Evolutionary conservation across 805 yeast genomes (phyloP), one percentile per base, ranked within the genome.

Genomic region (Tetrapisispora fleetii): DNA sequence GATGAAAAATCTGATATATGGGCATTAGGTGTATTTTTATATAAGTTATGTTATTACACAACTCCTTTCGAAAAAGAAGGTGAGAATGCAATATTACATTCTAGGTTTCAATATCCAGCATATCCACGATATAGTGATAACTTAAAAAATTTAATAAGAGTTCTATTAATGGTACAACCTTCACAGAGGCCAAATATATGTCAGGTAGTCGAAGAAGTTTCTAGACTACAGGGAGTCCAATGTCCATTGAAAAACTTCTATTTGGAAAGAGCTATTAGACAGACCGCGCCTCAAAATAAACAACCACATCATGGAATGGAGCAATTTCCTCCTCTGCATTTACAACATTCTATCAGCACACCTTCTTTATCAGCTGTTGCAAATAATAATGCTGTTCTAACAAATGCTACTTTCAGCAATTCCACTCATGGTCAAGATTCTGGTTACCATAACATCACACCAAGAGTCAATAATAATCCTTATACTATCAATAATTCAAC

Each of bases 1-100:
- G 85, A 85, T 64, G 93, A 85, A 60, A 85, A 85, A 62, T 78
- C 87, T 48, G 95, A 85, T 63, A 76, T 85, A 16, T 85, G 95
- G 95, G 95, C 95, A 0, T 64, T 85, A 32, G 95, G 95, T 13
- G 78, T 85, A 22, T 83, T 85, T 55, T 65, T 85, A 39, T 85
- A 85, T 68, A 85, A 85, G 60, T 60, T 85, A 44, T 84, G 93
- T 58, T 85, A 83, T 63, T 85, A 83, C 57, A 84, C 85, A 0
- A 85, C 95, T 0, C 95, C 95, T 0, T 85, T 85, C 59, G 95
- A 85, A 63, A 69, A 66, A 32, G 73, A 73, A 24, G 81, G 81
- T 21, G 90, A 85, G 55, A 58, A 69, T 40, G 84, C 82, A 39
- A 85, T 85, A 32, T 60, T 84, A 45, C 75, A 78, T 53, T 78